Evolutionary conservation across 768 basidiomycete species (phyloP), one percentile per base, ranked within the genome.

Genomic region (Tephrocybe sp.): DNA sequence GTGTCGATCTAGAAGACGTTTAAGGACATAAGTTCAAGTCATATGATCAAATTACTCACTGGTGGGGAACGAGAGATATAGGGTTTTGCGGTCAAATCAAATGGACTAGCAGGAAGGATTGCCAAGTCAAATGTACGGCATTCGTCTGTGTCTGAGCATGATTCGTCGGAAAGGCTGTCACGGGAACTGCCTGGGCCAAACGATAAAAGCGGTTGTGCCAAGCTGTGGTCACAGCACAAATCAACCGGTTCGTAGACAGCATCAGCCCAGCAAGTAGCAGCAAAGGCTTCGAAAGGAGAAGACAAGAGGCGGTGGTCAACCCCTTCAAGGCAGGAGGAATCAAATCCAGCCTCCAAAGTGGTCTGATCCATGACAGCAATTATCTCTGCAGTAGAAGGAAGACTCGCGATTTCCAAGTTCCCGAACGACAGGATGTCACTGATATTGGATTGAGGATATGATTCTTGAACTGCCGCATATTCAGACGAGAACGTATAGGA

Each of bases 271-370:
- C 71, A 72, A n/a, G 64, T 52, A 12, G 69, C 65, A 5, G 68
- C 61, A 50, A 70, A 74, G 10, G 72, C 68, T 19, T 69, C 66
- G 16, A 53, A 51, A 2, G 74, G 74, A 19, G 64, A 65, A 39
- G 67, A 65, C 8, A 73, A 59, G 17, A 74, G 64, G 14, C 62
- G 55, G 45, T 70, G 66, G 36, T 73, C 73, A 11, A 75, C 64
- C 7, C 73, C 73, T 19, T 70, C 63, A 22, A 75, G 56, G 53
- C 70, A 71, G 42, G 68, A 65, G 31, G 59, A 32, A 59, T 75
- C 69, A 48, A 74, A 72, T 9, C 65, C 71, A 42, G 70, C 57
- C 11, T 68, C 65, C 23, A 72, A 60, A 1, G 68, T 68, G 14
- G 71, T 72, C 19, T 63, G 68, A 46, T 74, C 72, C 41, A 75